Evolutionary conservation across 805 yeast species (phyloP).

Genomic region (Lipomyces spencermartinsiae): DNA sequence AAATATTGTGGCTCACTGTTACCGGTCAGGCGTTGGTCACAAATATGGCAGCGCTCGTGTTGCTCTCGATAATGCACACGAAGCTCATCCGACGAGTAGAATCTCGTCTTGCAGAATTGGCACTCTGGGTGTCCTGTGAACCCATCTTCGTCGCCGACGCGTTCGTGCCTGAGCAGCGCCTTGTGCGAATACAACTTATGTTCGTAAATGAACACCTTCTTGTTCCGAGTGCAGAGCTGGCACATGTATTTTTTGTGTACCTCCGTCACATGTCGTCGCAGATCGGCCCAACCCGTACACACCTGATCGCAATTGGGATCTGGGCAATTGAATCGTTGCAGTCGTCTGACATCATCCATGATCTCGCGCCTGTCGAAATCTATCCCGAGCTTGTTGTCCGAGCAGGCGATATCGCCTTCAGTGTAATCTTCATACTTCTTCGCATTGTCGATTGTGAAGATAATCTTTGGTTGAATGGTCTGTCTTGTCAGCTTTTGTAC

Average conservation of each 20-base stretch:
- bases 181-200: conserved; percentile 64
- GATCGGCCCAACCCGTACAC: conserved; percentile 59
- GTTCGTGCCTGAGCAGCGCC: conserved; percentile 72
- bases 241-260: conserved; percentile 72
- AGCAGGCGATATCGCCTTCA: conserved; percentile 45
- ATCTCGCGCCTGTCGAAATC: conserved; percentile 64
- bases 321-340: conserved; percentile 66
- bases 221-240: conserved; percentile 75
- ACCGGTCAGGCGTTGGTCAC: conserved; percentile 68
- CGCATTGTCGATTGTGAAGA: conserved; percentile 58
- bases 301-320: conserved; percentile 50
- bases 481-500: conserved; percentile 1
- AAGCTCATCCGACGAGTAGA: conserved; percentile 88
- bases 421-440: conserved; percentile 51
- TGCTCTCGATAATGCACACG: conserved; percentile 77
- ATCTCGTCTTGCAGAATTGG: conserved; percentile 76
- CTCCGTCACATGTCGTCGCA: conserved; percentile 68
- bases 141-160: conserved; percentile 71
- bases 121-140: conserved; percentile 91
- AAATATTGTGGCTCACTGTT: conserved; percentile 71
- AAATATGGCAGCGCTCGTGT: conserved; percentile 90
- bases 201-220: conserved; percentile 78
- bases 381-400: conserved; percentile 58
- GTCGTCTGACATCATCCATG: conserved; percentile 54
- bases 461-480: conserved; percentile 61